These are phyloP conservation scores for Tolypocladium amazonense DNA, from an alignment of 2,329 filamentous ascomycete species.

Conservation along the genomic window DNA sequence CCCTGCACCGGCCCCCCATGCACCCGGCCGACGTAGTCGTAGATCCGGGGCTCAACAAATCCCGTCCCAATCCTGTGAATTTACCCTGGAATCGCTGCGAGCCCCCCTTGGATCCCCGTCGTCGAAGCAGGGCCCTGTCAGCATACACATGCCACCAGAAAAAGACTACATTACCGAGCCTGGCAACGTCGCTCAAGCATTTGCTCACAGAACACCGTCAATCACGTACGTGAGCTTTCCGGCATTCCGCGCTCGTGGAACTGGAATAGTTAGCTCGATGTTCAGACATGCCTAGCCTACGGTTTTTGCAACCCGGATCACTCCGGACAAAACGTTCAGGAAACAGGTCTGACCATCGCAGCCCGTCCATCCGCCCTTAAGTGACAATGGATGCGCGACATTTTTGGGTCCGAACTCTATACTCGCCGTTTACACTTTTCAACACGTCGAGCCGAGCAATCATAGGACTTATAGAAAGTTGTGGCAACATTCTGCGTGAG, in stretches of 20 bases:
- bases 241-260: not conserved
- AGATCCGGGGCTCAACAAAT: not conserved
- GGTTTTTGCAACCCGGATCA: not conserved
- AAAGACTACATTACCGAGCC: not conserved
- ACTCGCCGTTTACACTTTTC: not conserved
- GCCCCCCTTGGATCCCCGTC: not conserved
- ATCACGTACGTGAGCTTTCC: not conserved
- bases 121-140: not conserved
- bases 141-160: not conserved
- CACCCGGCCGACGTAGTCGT: not conserved
- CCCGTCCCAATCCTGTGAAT: not conserved
- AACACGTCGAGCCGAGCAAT: not conserved
- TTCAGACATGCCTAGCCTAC: not conserved
- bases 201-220: not conserved
- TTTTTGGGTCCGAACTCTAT: too few species aligned
- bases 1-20: too few species aligned
- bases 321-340: not conserved
- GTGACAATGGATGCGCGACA: too few species aligned
- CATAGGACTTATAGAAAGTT: not conserved
- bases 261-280: not conserved
- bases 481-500: not conserved
- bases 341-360: not conserved
- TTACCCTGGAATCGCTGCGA: not conserved
- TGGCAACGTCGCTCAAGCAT: not conserved
- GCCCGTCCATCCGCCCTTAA: not conserved